Conservation (phyloP, 768 basidiomycete species). For the Tubosaeta sp. region DNA sequence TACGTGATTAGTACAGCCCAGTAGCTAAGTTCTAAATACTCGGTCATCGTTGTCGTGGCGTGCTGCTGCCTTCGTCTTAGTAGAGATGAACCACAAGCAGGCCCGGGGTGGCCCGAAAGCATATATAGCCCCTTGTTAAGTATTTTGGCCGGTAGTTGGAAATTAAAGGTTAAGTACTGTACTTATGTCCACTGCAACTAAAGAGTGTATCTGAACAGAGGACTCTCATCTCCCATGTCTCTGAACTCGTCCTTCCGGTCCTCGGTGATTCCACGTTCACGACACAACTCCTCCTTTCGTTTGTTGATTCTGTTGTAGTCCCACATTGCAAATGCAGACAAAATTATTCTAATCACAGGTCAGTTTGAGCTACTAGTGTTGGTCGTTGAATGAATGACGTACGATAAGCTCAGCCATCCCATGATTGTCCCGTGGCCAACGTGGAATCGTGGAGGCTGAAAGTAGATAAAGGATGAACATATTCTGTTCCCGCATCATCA, state of each 20-base stretch:
- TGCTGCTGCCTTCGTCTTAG: too few relatives aligned
- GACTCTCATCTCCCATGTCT: constrained; percentile 50
- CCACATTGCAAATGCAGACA: constrained; percentile 44
- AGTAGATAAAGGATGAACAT: constrained; percentile 41
- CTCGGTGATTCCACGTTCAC: constrained; percentile 39
- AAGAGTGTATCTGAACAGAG: constrained; percentile 46
- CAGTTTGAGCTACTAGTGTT: constrained; percentile 24
- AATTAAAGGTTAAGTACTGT: too few relatives aligned
- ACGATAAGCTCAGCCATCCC: constrained; percentile 33
- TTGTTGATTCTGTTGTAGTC: constrained; percentile 48
- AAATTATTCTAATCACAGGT: constrained; percentile 33
- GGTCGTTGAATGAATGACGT: constrained; percentile 9
- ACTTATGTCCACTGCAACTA: not conserved
- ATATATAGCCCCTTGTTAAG: too few relatives aligned
- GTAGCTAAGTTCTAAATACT: too few relatives aligned
- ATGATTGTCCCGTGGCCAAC: constrained; percentile 36
- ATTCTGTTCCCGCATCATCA: constrained; percentile 25
- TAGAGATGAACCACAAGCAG: too few relatives aligned
- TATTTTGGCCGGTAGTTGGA: too few relatives aligned
- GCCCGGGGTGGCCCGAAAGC: too few relatives aligned
- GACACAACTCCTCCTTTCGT: constrained; percentile 42
- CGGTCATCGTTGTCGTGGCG: too few relatives aligned
- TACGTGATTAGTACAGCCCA: too few relatives aligned
- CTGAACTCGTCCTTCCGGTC: constrained; percentile 38
- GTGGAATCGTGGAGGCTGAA: constrained; percentile 35